These are phyloP conservation scores for Pyrenopolyporus hunteri DNA, from an alignment of 495 filamentous ascomycete genomes.

Conservation along the genomic window DNA sequence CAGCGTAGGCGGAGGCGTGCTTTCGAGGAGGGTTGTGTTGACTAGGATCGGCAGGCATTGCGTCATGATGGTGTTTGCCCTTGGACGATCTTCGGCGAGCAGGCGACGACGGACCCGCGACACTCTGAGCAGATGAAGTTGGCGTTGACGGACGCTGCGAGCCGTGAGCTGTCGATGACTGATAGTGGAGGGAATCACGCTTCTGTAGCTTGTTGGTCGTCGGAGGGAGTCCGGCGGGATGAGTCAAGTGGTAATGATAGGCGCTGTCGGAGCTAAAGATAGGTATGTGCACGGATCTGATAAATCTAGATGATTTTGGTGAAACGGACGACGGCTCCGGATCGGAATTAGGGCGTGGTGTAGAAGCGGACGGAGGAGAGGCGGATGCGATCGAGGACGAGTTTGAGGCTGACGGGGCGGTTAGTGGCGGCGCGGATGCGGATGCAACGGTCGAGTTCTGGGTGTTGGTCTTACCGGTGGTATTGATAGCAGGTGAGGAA, in stretches of 20 bases:
- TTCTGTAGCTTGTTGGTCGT: constrained; percentile 26
- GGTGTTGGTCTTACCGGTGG: constrained; percentile 8
- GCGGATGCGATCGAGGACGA: constrained; percentile 17
- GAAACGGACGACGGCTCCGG: constrained; percentile 17
- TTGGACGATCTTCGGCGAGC: constrained; percentile 24
- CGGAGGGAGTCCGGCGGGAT: neutral
- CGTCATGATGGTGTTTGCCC: constrained; percentile 45
- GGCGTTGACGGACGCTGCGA: constrained; percentile 24
- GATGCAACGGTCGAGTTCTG: constrained; percentile 1
- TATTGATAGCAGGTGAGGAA: neutral
- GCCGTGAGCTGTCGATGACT: constrained; percentile 7
- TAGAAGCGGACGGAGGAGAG: constrained; percentile 11
- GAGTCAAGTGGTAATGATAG: constrained; percentile 12
- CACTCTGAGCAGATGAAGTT: constrained; percentile 16
- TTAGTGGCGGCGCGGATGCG: constrained; percentile 23
- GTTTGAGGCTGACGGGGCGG: constrained; percentile 14
- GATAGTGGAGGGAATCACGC: constrained; percentile 26
- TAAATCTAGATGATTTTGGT: constrained; percentile 31
- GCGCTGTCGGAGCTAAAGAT: constrained; percentile 29
- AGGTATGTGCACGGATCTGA: constrained; percentile 32
- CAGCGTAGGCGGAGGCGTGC: constrained; percentile 41
- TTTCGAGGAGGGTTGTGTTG: constrained; percentile 32
- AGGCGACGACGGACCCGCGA: constrained; percentile 22
- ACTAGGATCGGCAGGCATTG: constrained; percentile 44
- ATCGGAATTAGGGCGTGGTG: constrained; percentile 3